These are phyloP conservation scores for Priceomyces melissophilus DNA, from an alignment of 805 yeast species.

Conservation along the genomic window DNA sequence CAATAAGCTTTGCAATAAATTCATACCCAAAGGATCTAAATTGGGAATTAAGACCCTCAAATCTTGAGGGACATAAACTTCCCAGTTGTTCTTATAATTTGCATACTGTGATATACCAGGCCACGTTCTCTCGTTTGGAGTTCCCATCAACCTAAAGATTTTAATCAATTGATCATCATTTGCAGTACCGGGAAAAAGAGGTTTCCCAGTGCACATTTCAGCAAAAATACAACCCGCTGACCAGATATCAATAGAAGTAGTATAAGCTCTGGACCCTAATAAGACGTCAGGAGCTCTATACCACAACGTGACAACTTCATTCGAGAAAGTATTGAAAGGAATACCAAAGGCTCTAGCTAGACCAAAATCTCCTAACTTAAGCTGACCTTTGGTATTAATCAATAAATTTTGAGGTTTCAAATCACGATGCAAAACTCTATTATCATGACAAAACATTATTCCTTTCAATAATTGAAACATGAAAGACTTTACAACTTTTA, in stretches of 20 bases:
- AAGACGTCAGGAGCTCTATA: conserved; percentile 97
- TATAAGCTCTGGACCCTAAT: conserved; percentile 90
- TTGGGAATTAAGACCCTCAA: conserved; percentile 64
- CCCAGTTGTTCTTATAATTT: conserved; percentile 81
- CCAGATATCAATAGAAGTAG: conserved; percentile 98
- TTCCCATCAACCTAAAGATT: conserved; percentile 91
- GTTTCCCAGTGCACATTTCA: conserved; percentile 98
- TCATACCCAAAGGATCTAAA: conserved; percentile 66
- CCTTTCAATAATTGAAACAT: conserved; percentile 94
- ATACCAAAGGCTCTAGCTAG: conserved; percentile 97
- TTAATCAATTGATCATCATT: conserved; percentile 93
- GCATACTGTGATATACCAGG: conserved; percentile 92
- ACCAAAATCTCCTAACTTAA: conserved; percentile 95
- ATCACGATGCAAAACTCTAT: conserved; percentile 79
- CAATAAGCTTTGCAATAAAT: conserved; percentile 55
- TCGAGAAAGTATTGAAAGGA: conserved; percentile 94
- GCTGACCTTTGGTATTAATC: conserved; percentile 84
- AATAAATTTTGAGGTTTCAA: conserved; percentile 93
- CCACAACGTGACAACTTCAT: conserved; percentile 97
- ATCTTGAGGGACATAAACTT: conserved; percentile 85
- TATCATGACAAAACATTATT: conserved; percentile 81
- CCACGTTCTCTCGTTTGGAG: conserved; percentile 95
- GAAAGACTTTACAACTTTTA: conserved; percentile 76
- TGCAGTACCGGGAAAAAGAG: conserved; percentile 92
- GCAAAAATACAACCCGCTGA: conserved; percentile 97